Base-by-base conservation (phyloP, 139 green algal species). In the Chlorella ohadii region DNA sequence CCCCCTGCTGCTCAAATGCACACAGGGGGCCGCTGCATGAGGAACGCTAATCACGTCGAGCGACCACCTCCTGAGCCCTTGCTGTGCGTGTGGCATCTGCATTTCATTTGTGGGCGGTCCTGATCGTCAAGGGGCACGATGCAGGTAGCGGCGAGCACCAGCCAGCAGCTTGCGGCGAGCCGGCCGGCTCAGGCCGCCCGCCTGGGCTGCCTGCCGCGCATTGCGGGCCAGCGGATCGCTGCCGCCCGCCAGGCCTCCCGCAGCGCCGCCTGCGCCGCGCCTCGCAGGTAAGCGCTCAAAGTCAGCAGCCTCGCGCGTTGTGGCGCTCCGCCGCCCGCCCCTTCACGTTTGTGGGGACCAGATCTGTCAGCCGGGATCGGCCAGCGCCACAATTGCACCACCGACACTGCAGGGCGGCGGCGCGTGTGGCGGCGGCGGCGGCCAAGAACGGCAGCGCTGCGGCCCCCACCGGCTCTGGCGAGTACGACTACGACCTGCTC, bases 401-500 rank as follows among this genome's bases (percentile, higher is more conserved):
- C 33, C 23, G 38, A 31, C 73, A 44, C 11, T 17, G 59, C 76
- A 72, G 72, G 33, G 23, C 31, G 51, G 51, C 51, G 68, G 68
- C 71, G 27, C 25, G 55, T 61, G 79, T 59, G 12, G 51, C 28
- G 33, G 66, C 70, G 63, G 36, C 73, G 20, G 73, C 73, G 38
- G 33, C 28, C 75, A 88, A 88, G 82, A 90, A 88, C 41, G 74
- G 81, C 56, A 15, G 38, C 17, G 34, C 65, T 4, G 36, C 56
- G 34, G 71, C 74, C 25, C 67, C 64, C 31, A 11, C 65, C 27
- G 22, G 65, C 75, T n/a, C 31, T 67, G 34, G 75, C 61, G 79
- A 88, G 23, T 99, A 97, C 85, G 97, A 99, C 87, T 99, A 99
- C 82, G 97, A 99, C 81, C 88, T 99, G 44, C 73, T 99, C 72